Evolutionary conservation across 495 filamentous ascomycete species (phyloP), one percentile per base, ranked within the genome.

Genomic region (Aspergillus sclerotioniger): DNA sequence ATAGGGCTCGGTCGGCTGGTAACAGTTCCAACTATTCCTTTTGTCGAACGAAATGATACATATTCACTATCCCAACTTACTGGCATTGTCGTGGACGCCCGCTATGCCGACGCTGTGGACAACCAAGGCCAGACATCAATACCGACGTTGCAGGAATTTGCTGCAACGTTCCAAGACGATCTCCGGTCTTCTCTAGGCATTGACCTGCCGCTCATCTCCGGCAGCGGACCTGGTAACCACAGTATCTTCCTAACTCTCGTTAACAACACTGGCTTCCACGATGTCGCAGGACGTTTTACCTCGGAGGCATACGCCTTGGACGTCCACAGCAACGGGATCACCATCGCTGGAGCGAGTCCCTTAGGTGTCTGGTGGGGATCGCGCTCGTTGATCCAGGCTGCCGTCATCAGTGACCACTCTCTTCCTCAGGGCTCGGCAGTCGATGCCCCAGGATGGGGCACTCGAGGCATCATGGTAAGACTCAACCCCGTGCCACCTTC

Each of bases 301-400:
- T 71, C 76, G 0, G 80, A 83, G 61, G 80, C 69, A 10, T 83
- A 83, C 57, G 62, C 65, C 7, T 64, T 82, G 9, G 57, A 64
- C n/a, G 66, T 81, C 29, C 64, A 67, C 7, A 32, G 62, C 16
- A 46, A 61, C 8, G 71, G 74, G 0, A 68, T 82, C 33, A 71
- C 68, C 20, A 73, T 83, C 51, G 70, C 69, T 9, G 80, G 80
- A 7, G 77, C 80, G 6, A 79, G 76, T 61, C 75, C 80, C 7
- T 59, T 81, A 3, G 80, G 79, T 25, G 75, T 69, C 13, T 83
- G 76, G 74, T 83, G 80, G 80, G 79, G 72, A 16, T 81, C 79
- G 4, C 68, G 79, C 33, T 75, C 80, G 2, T 48, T 82, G 39
- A 59, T 83, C 10, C 80, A 83, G 60, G 73, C 75, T 53, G 71